These are phyloP conservation scores for Obba rivulosa DNA, from an alignment of 768 basidiomycete genomes.

Conservation along the genomic window DNA sequence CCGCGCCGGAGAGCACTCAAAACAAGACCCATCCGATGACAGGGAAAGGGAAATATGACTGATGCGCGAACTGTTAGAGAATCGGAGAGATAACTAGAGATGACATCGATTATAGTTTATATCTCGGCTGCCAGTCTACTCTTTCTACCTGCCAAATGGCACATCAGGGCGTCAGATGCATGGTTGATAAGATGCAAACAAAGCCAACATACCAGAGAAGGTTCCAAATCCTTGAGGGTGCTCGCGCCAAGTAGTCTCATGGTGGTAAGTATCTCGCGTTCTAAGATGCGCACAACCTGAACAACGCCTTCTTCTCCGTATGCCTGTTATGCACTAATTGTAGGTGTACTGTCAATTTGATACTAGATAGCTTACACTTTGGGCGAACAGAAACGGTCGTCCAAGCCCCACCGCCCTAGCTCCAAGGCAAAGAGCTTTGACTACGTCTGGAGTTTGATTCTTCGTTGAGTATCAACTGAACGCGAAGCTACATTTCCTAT, in stretches of 20 bases:
- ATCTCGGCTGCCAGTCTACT: slow-evolving; percentile 67
- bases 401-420: slow-evolving; percentile 86
- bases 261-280: slow-evolving; percentile 72
- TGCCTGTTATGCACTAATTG: slow-evolving; percentile 37
- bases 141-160: slow-evolving; percentile 29
- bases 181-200: not conserved
- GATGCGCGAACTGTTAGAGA: too few species aligned
- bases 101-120: too few species aligned
- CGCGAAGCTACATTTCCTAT: not conserved
- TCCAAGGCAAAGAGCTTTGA: slow-evolving; percentile 88
- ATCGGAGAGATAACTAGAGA: too few species aligned
- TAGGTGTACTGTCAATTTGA: not conserved
- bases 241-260: slow-evolving; percentile 75
- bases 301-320: slow-evolving; percentile 70
- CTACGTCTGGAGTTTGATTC: slow-evolving; percentile 46
- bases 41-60: too few species aligned
- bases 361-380: slow-evolving; percentile 47
- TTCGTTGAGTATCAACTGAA: not conserved
- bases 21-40: too few species aligned
- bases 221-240: slow-evolving; percentile 56
- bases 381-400: slow-evolving; percentile 79
- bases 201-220: slow-evolving; percentile 57
- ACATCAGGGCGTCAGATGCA: not conserved
- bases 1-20: too few species aligned
- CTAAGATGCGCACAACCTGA: slow-evolving; percentile 59